Evolutionary conservation across 257 asterid species (phyloP), one percentile per base, ranked within the genome.

Genomic region (Plantago elongata): DNA sequence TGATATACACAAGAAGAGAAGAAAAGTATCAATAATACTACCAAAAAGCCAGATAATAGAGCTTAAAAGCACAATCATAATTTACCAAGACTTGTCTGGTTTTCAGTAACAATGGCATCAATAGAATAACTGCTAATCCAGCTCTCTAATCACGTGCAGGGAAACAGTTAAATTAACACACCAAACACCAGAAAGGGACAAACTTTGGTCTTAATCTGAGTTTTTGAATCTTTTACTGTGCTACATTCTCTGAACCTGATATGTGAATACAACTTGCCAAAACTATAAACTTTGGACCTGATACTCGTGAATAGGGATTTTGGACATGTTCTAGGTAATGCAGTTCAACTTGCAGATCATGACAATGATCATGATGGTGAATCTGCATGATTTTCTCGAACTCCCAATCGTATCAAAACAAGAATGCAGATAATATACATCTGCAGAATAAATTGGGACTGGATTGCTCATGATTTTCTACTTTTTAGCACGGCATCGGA

Each of bases 141-240:
- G 74, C 17, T 74, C 79, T 80, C 38, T 51, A 16, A 17, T 77
- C 89, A 81, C 84, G 92, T 79, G 95, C 77, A 60, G 40, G 12
- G 63, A 62, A 66, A 72, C 51, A 47, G 29, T 54, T 56, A 40
- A 70, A 65, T 15, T 38, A 46, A 57, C 61, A 18, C 9, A 60
- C 59, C 52, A 22, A 49, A 51, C 59, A 16, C 13, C 34, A 29
- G 58, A 49, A 34, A 29, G 10, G 38, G 66, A 64, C 69, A 58
- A 59, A 62, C 12, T 51, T 48, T 52, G 54, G 43, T 56, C 66
- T 45, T 61, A 66, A 65, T 48, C 22, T 61, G 13, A 11, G 59
- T 45, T 51, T 65, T 55, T 57, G 65, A 62, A 64, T 51, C 48
- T 17, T 49, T 66, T 50, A 45, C 60, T 69, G 63, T 64, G 61